Conservation (phyloP, 148 eudicot species). For the Vaccinium macrocarpon region DNA sequence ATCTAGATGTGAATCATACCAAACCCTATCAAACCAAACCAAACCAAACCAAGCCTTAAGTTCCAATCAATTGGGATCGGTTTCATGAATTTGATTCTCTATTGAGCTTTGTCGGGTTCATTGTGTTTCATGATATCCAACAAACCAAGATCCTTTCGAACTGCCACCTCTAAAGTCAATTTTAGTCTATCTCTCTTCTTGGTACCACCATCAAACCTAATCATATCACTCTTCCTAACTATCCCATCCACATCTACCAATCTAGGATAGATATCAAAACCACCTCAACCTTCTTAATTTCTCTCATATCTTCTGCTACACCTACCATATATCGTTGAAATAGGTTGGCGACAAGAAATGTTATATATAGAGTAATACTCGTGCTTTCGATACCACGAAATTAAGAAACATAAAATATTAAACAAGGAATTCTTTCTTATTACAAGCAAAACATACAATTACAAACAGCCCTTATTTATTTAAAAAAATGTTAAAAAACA, state of each 20-base stretch:
- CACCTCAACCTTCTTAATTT: neutral
- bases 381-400: neutral
- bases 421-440: neutral
- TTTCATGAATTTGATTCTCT: neutral
- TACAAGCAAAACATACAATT: neutral
- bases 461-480: too few relatives aligned
- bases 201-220: neutral
- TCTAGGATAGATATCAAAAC: neutral
- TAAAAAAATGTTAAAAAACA: too few relatives aligned
- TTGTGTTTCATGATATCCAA: neutral
- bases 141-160: neutral
- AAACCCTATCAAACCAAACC: neutral
- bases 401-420: neutral
- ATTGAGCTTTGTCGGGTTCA: neutral
- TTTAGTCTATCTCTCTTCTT: neutral
- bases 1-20: neutral
- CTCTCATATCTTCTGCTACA: too few relatives aligned
- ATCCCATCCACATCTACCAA: neutral
- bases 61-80: too few relatives aligned
- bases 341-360: too few relatives aligned
- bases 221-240: neutral
- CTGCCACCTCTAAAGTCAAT: neutral
- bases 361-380: neutral
- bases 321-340: too few relatives aligned
- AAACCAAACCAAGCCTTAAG: neutral